A percentile compares a stretch with the other conserved stretches of the same genome.
These are phyloP conservation scores for Podila minutissima DNA, from an alignment of 192 early-diverging fungal species.

Conservation along the genomic window DNA sequence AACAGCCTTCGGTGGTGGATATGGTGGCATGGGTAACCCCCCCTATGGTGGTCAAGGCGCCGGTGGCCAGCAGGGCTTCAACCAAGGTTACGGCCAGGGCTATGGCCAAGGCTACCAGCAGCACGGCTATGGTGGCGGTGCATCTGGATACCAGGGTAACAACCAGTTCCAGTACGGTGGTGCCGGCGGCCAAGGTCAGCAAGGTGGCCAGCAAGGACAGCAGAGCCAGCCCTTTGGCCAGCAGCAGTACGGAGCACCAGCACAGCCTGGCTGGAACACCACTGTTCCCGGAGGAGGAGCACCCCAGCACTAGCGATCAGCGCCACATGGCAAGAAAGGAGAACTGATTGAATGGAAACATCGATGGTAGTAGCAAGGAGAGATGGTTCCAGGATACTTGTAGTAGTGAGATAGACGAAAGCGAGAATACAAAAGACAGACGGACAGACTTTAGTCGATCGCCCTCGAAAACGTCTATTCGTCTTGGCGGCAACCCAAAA, in stretches of 20 bases:
- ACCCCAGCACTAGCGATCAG: constrained; percentile 4
- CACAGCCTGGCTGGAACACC: constrained; percentile 12
- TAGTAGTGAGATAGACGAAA: no score
- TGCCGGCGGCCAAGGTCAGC: background rate
- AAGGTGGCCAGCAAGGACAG: background rate
- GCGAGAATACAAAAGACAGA: no score
- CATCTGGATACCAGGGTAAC: constrained; percentile 10
- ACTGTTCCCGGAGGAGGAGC: constrained; percentile 2
- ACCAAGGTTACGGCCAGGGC: constrained; percentile 19
- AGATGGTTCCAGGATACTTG: no score
- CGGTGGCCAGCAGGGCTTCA: constrained; percentile 13
- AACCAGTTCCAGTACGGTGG: constrained; percentile 24
- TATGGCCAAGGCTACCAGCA: constrained; percentile 9
- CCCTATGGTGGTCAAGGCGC: constrained; percentile 25
- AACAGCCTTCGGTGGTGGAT: constrained; percentile 37
- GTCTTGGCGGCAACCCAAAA: no score
- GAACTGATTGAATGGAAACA: no score
- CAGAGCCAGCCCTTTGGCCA: background rate
- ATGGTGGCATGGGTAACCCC: constrained; percentile 13
- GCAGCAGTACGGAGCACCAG: constrained; percentile 13
- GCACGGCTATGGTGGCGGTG: constrained; percentile 9
- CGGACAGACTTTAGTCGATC: no score
- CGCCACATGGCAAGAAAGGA: no score
- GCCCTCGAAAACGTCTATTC: no score
- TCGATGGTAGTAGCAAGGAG: no score